phyloP scores from a whole-genome alignment of 495 filamentous ascomycete species.

The Copromyces sp. region DNA sequence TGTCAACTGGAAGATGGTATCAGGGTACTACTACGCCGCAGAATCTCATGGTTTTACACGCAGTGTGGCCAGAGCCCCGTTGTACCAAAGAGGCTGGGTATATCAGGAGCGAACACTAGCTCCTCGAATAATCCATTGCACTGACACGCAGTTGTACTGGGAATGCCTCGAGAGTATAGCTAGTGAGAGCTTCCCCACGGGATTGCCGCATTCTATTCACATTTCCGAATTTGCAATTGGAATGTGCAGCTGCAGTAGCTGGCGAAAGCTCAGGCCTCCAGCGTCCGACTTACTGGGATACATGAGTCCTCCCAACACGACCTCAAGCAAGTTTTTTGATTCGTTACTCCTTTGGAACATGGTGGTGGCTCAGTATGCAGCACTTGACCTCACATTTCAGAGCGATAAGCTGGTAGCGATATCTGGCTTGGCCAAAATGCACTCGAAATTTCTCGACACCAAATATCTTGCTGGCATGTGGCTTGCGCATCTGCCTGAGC shows the following conservation, averaged over 20 bases:
- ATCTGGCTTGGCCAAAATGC: neutral
- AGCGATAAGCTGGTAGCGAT: neutral
- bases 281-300: accelerated
- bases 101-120: constrained; percentile 3
- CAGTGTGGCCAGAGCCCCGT: neutral
- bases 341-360: accelerated
- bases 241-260: neutral
- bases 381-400: neutral
- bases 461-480: neutral
- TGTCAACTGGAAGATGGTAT: neutral
- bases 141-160: neutral
- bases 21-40: neutral
- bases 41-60: neutral
- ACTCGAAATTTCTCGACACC: neutral
- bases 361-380: neutral
- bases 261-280: neutral
- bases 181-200: neutral
- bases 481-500: neutral
- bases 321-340: neutral
- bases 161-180: neutral
- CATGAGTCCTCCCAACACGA: accelerated
- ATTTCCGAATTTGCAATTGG: too few species aligned
- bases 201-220: neutral
- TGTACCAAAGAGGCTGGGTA: constrained; percentile 1
- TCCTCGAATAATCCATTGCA: neutral